phyloP scores from a whole-genome alignment of 805 yeast genomes.

The Metschnikowia arizonensis region DNA sequence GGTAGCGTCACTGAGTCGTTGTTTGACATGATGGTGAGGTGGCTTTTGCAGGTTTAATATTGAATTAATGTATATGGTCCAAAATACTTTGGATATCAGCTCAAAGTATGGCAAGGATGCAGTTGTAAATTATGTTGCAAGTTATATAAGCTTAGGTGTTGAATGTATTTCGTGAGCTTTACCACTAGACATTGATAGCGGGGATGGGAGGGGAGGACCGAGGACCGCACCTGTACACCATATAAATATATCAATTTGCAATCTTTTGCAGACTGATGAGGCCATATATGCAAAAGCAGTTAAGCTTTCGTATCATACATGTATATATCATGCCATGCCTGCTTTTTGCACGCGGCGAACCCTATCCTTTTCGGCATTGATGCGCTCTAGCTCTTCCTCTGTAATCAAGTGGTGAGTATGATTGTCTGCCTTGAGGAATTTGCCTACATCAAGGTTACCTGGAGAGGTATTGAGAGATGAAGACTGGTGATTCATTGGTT shows the following conservation, averaged over 20 bases:
- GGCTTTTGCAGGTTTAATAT: background rate
- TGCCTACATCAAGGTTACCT: constrained; percentile 5
- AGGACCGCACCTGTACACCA: constrained; percentile 1
- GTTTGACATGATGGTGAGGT: background rate
- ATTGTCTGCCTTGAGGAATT: constrained; percentile 24
- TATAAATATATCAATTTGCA: background rate
- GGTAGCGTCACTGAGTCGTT: constrained; percentile 15
- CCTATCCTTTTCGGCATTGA: constrained; percentile 31
- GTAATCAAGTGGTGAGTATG: constrained; percentile 69
- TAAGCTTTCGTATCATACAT: background rate
- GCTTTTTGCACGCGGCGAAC: constrained; percentile 13
- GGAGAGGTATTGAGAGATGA: background rate
- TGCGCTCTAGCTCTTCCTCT: constrained; percentile 52
- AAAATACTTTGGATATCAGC: background rate
- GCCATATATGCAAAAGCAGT: background rate
- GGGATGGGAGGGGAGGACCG: too few relatives aligned
- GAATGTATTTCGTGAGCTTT: background rate
- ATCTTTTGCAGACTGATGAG: background rate
- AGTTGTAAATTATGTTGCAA: background rate
- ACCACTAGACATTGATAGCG: background rate
- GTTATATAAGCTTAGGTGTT: background rate
- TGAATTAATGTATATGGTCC: background rate
- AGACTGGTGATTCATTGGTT: background rate
- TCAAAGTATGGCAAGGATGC: background rate
- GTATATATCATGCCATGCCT: constrained; percentile 10